Base-by-base conservation (phyloP, 2,329 filamentous ascomycete genomes). In the Pyricularia sp. region DNA sequence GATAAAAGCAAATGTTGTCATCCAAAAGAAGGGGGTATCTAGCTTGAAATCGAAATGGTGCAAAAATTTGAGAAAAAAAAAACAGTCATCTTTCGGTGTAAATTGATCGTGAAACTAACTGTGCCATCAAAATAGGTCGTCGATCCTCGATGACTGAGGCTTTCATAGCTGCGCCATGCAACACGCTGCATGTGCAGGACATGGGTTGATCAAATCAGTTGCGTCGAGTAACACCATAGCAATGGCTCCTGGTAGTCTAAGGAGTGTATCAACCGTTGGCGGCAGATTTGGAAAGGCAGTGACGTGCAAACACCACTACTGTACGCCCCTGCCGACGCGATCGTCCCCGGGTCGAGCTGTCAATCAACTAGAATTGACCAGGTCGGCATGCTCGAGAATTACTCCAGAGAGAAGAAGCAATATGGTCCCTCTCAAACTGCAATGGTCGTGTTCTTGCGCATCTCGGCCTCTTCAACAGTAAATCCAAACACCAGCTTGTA, bases 401-500 rank as follows among this genome's bases (percentile, higher is more conserved):
- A 28, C 24, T 28, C 16, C 13, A 28, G 24, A 5, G 8, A 4
- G 55, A 13, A 28, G 55, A 12, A 8, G 22, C 8, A 8, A 10
- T 5, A 49, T 4, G 55, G 26, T 30, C 12, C 24, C 16, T 19
- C 24, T 64, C 72, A 86, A 22, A 88, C 79, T 22, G 77, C 76
- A 66, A 90, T 88, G 66, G 82, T 85, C 62, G 87, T 79, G 65
- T 82, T 84, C 71, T 89, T 88, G 68, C 88, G 81, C 64, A 81
- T 78, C 61, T 88, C 85, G 0, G 85, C 88, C 70, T 96, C 92
- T 65, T 96, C 91, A 19, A 91, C 77, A 62, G 88, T 84, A 71
- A 93, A 93, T 3, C 91, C 89, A 74, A 96, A 96, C 2, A 96
- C 91, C 55, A 93, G 81, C 64, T 85, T 84, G 77, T 90, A 97